These are phyloP conservation scores for Metschnikowia amazonensis DNA, from an alignment of 805 yeast species.

Conservation along the genomic window DNA sequence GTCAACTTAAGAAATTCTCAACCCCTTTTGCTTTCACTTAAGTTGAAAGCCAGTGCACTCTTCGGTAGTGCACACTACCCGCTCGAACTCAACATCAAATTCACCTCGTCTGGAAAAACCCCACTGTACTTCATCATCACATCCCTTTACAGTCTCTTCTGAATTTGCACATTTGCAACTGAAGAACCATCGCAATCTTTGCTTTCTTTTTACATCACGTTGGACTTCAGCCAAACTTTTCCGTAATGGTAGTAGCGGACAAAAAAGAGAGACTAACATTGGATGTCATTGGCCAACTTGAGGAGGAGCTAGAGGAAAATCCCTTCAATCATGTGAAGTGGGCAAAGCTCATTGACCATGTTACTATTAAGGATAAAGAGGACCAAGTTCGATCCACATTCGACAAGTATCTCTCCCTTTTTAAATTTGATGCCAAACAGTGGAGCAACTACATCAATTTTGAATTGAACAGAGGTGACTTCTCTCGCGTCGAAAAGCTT, in stretches of 20 bases:
- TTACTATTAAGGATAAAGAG: slow-evolving; percentile 48
- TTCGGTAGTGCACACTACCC: slow-evolving; percentile 3
- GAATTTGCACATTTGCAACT: background rate
- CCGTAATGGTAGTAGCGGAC: slow-evolving; percentile 14
- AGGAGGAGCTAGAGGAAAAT: slow-evolving; percentile 48
- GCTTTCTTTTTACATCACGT: background rate
- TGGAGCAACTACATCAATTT: slow-evolving; percentile 73
- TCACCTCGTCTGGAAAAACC: slow-evolving; percentile 3
- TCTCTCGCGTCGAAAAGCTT: slow-evolving; percentile 59
- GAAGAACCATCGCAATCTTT: background rate
- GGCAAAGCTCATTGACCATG: slow-evolving; percentile 51
- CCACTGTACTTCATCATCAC: background rate
- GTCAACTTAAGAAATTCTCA: background rate
- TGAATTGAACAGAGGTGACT: slow-evolving; percentile 63
- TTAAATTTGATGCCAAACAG: slow-evolving; percentile 60
- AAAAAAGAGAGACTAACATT: slow-evolving; percentile 26
- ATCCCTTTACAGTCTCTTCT: background rate
- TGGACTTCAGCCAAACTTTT: background rate
- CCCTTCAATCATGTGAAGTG: slow-evolving; percentile 56
- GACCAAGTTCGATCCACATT: slow-evolving; percentile 57
- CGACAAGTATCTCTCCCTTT: slow-evolving; percentile 57
- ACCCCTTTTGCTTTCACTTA: background rate
- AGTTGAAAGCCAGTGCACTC: background rate
- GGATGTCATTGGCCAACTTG: slow-evolving; percentile 58
- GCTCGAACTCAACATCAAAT: slow-evolving; percentile 1